Base-by-base conservation (phyloP, 768 basidiomycete genomes). In the Cystoderma amianthinum region DNA sequence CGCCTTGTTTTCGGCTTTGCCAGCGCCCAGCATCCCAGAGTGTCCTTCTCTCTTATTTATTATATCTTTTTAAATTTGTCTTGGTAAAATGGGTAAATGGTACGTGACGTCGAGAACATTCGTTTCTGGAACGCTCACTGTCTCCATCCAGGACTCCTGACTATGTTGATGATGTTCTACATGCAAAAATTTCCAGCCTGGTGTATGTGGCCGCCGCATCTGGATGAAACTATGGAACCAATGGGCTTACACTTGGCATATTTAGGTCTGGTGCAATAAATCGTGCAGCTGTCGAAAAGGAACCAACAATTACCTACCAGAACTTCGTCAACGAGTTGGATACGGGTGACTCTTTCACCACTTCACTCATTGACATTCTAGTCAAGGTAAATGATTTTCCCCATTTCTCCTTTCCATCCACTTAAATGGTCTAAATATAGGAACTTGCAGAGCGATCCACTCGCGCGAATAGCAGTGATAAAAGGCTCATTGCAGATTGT, bases 321-420 rank as follows among this genome's bases (percentile, higher is more conserved):
- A 60, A 72, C 20, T 88, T 90, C 48, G 82, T 88, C 15, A 74
- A 81, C 49, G 83, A 86, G 20, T 64, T 90, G 37, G 85, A 89
- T 54, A 72, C 72, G 17, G 86, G 85, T 12, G 87, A 90, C 56
- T 80, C 84, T 1, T 89, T 90, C 59, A 88, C 86, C 0, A 75
- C 85, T 3, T 73, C 82, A 0, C 56, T 90, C 38, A 63, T 88
- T 44, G 86, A 89, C 45, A 73, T 85, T 36, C 68, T 90, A 34
- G 87, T 89, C 53, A 85, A 83, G 64, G 87, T 89, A 52, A 58
- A 76, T 55, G 19, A 21, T 18, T 18, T 34, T 9, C n/a, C 24
- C 33, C 36, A 36, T 12, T 35, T 32, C 18, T 7, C 15, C 38
- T 4, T 16, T 10, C 16, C 32, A 22, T 19, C 36, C 42, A 46